Conservation (phyloP, 2,329 filamentous ascomycete species). For the Podosphaera fusca region DNA sequence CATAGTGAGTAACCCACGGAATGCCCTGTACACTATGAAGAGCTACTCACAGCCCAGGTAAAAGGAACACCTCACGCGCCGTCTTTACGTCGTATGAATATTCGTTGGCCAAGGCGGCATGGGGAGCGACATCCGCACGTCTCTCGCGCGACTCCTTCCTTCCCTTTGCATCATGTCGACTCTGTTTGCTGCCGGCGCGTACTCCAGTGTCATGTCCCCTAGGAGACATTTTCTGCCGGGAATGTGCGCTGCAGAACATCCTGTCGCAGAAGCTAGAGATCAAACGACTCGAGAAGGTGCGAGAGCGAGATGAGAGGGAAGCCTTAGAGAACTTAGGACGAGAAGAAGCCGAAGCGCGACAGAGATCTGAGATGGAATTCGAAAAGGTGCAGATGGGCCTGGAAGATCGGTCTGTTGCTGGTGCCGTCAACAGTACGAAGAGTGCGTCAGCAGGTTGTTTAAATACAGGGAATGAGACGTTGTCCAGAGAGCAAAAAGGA, state of each 20-base stretch:
- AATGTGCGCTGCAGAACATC: slow-evolving; percentile 83
- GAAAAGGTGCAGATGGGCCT: slow-evolving; percentile 60
- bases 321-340: slow-evolving; percentile 33
- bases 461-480: slow-evolving; percentile 20
- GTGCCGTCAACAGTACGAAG: slow-evolving; percentile 11
- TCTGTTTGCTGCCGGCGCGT: slow-evolving; percentile 63
- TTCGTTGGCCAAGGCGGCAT: slow-evolving; percentile 54
- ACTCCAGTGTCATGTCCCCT: slow-evolving; percentile 64
- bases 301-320: slow-evolving; percentile 37
- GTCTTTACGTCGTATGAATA: slow-evolving; percentile 92
- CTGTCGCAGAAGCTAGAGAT: slow-evolving; percentile 80
- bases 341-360: slow-evolving; percentile 44
- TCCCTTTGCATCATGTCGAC: slow-evolving; percentile 66
- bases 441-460: slow-evolving; percentile 17
- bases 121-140: slow-evolving; percentile 64
- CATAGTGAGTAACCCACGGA: not conserved
- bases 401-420: slow-evolving; percentile 16
- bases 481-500: slow-evolving; percentile 17
- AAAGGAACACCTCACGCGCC: slow-evolving; percentile 74
- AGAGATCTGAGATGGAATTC: slow-evolving; percentile 56
- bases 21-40: no score
- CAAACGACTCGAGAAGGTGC: slow-evolving; percentile 49
- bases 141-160: slow-evolving; percentile 80
- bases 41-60: slow-evolving; percentile 25
- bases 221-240: slow-evolving; percentile 84